phyloP scores from a whole-genome alignment of 352 stramenopile species.

The Pythium folliculosum region DNA sequence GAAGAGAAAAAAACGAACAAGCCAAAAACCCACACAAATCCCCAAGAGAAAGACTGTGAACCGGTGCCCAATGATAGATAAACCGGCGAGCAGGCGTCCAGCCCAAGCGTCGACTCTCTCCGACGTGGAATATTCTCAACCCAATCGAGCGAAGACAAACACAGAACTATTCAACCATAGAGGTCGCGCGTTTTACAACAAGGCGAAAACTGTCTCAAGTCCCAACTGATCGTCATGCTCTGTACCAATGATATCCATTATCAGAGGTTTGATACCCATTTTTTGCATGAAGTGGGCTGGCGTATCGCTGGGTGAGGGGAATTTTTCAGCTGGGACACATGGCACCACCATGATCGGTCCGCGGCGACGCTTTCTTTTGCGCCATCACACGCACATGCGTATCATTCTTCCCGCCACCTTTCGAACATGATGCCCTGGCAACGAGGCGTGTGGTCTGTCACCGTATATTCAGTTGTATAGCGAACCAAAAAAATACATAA shows the following conservation, averaged over 20 bases:
- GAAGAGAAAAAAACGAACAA: slow-evolving; percentile 4
- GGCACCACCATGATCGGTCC: not conserved
- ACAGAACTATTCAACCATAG: slow-evolving; percentile 13
- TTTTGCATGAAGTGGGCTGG: not conserved
- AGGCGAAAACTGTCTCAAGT: not conserved
- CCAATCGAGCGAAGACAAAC: slow-evolving; percentile 4
- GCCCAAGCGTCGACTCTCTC: not conserved
- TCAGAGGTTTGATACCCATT: not conserved
- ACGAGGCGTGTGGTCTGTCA: not conserved
- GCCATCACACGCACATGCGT: not conserved
- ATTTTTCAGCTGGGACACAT: slow-evolving; percentile 11
- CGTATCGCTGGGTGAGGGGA: not conserved
- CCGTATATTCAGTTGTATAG: not conserved
- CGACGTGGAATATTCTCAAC: not conserved
- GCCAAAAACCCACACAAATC: not conserved
- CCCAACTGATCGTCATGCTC: not conserved
- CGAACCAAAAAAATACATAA: not conserved
- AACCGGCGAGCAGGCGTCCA: not conserved
- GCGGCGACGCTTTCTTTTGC: not conserved
- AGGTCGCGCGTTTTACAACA: not conserved
- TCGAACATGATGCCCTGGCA: too few relatives aligned
- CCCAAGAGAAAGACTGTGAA: not conserved
- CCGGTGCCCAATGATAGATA: not conserved
- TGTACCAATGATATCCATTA: slow-evolving; percentile 7
- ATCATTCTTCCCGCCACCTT: not conserved